Evolutionary conservation across 768 basidiomycete genomes (phyloP).

Genomic region (Amanita exitialis): DNA sequence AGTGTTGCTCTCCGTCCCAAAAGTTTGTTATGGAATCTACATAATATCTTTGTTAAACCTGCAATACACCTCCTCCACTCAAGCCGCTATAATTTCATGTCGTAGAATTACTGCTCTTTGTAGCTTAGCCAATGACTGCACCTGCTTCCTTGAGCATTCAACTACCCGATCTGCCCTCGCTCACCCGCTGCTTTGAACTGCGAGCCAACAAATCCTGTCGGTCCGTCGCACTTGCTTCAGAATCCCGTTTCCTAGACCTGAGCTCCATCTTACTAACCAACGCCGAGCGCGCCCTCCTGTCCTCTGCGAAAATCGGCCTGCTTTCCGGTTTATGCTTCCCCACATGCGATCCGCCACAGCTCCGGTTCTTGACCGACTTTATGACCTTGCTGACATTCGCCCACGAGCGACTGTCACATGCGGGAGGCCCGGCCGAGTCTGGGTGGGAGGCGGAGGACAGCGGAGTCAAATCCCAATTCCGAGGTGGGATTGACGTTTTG

Average conservation of each 20-base stretch:
- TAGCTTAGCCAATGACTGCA: too few species aligned
- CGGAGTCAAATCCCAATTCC: neutral
- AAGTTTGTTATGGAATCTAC: slow-evolving; percentile 1
- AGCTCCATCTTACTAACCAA: slow-evolving; percentile 12
- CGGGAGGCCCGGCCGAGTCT: neutral
- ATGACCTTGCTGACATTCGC: slow-evolving; percentile 30
- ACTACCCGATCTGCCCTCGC: too few species aligned
- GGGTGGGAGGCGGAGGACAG: too few species aligned
- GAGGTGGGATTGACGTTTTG: slow-evolving; percentile 13
- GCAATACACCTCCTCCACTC: neutral
- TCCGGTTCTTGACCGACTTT: slow-evolving; percentile 42
- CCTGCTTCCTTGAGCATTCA: too few species aligned
- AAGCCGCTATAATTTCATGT: neutral
- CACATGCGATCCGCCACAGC: slow-evolving; percentile 43
- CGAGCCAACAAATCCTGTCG: slow-evolving; percentile 29
- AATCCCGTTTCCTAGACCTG: slow-evolving; percentile 17
- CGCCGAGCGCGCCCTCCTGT: slow-evolving; percentile 18
- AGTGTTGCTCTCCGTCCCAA: slow-evolving; percentile 1
- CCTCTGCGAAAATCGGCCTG: slow-evolving; percentile 30
- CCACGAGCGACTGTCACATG: slow-evolving; percentile 18
- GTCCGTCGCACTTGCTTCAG: slow-evolving; percentile 21
- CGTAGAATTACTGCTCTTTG: too few species aligned
- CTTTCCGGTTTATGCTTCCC: slow-evolving; percentile 53
- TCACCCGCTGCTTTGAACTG: slow-evolving; percentile 21
- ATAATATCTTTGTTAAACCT: neutral